These are phyloP conservation scores for Acacia crassicarpa DNA, from an alignment of 306 rosid genomes.

Conservation along the genomic window DNA sequence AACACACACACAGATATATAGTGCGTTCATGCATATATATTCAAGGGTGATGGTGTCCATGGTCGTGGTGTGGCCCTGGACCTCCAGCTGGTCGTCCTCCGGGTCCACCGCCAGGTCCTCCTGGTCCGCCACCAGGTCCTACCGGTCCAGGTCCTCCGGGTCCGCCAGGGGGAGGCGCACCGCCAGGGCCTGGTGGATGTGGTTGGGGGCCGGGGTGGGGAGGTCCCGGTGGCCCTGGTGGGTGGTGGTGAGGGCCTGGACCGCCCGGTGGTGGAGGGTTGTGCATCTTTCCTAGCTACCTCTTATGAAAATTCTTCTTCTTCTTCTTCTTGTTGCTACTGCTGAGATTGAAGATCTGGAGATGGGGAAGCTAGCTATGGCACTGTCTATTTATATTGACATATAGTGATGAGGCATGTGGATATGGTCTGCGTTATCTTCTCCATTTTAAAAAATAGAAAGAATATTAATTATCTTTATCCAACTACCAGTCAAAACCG, in stretches of 20 bases:
- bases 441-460: background rate
- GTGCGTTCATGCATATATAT: too few relatives aligned
- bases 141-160: background rate
- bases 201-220: constrained; percentile 33
- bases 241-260: constrained; percentile 44
- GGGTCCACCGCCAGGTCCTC: background rate
- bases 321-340: background rate
- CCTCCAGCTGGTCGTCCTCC: background rate
- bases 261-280: constrained; percentile 50
- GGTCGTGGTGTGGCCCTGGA: background rate
- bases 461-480: background rate
- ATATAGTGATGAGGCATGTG: background rate
- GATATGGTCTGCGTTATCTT: background rate
- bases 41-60: background rate
- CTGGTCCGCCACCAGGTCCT: background rate
- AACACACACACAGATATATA: background rate
- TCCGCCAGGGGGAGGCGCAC: constrained; percentile 4
- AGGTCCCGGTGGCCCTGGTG: constrained; percentile 32
- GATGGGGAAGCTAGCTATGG: background rate
- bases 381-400: background rate
- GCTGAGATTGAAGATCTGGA: background rate
- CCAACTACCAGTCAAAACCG: constrained; percentile 29
- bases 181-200: constrained; percentile 6
- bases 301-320: background rate
- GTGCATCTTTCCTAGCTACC: constrained; percentile 30